phyloP scores from a whole-genome alignment of 331 rosid genomes.

The Saraca asoca region DNA sequence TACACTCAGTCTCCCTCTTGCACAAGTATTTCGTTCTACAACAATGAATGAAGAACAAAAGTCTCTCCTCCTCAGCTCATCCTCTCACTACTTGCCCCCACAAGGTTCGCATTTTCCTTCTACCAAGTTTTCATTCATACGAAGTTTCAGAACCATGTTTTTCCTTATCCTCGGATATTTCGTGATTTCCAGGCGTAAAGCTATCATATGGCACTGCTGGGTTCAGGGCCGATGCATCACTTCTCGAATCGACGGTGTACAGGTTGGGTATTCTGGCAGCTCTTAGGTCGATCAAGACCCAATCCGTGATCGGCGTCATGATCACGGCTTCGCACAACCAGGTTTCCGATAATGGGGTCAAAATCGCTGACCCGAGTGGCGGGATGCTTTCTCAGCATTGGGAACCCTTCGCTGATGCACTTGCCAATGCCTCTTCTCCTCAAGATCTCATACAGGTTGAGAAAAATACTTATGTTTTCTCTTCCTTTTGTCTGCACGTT shows the following conservation, averaged over 20 bases:
- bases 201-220: constrained; percentile 85
- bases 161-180: neutral
- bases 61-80: constrained; percentile 54
- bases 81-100: constrained; percentile 60
- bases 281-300: constrained; percentile 66
- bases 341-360: constrained; percentile 84
- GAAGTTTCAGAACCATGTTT: neutral
- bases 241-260: constrained; percentile 67
- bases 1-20: neutral
- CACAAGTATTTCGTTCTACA: neutral
- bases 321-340: constrained; percentile 90
- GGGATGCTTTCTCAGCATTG: constrained; percentile 94
- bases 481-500: neutral
- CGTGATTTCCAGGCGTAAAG: constrained; percentile 49
- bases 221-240: constrained; percentile 76
- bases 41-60: constrained; percentile 68
- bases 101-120: constrained; percentile 42
- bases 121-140: neutral
- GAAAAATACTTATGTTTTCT: neutral
- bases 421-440: constrained; percentile 70
- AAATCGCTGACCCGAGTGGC: constrained; percentile 78
- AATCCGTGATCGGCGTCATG: constrained; percentile 74
- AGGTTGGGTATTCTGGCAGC: constrained; percentile 80
- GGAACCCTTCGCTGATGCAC: constrained; percentile 87
- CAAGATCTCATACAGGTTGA: constrained; percentile 56